Percentiles rank a stretch among this genome's conserved stretches.
These are phyloP conservation scores for Coemansia sp. DNA, from an alignment of 192 early-diverging fungal species.

Conservation along the genomic window DNA sequence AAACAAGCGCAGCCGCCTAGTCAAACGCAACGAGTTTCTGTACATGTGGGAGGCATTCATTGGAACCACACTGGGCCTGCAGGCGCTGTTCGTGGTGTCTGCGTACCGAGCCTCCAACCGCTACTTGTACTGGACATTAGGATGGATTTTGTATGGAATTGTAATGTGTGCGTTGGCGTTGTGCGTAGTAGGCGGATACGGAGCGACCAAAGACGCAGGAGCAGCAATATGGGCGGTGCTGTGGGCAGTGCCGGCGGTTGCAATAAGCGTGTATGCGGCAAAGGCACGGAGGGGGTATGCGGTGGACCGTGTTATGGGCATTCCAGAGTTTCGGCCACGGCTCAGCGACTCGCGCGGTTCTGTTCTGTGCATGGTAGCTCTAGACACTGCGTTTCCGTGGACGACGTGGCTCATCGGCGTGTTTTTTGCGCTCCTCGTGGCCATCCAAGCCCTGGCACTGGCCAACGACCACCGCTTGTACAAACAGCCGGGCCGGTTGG, in stretches of 20 bases:
- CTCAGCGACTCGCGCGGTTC: conserved; percentile 37
- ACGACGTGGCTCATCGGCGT: conserved; percentile 28
- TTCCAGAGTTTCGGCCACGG: conserved; percentile 47
- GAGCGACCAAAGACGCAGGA: conserved; percentile 9
- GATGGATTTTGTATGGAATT: conserved; percentile 48
- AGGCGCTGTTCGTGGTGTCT: conserved; percentile 54
- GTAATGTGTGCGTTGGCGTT: conserved; percentile 33
- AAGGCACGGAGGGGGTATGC: conserved; percentile 53
- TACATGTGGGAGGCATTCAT: conserved; percentile 52
- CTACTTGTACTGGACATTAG: conserved; percentile 43
- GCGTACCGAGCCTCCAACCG: conserved; percentile 50
- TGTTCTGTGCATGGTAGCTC: conserved; percentile 26
- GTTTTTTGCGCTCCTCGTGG: conserved; percentile 47
- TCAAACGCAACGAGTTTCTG: conserved; percentile 40
- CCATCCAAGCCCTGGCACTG: conserved; percentile 51
- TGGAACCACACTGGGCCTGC: conserved; percentile 29
- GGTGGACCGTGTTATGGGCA: conserved; percentile 55
- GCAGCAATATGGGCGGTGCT: conserved; percentile 44
- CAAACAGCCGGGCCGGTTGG: conserved; percentile 32
- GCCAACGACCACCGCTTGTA: conserved; percentile 44
- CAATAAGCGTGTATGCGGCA: conserved; percentile 34
- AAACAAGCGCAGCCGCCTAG: conserved; percentile 29
- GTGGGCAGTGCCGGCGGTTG: conserved; percentile 24
- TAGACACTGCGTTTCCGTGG: conserved; percentile 49
- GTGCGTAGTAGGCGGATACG: conserved; percentile 43